Conservation (phyloP, 1,284 basidiomycete genomes). For the Leccinum angustisporum region DNA sequence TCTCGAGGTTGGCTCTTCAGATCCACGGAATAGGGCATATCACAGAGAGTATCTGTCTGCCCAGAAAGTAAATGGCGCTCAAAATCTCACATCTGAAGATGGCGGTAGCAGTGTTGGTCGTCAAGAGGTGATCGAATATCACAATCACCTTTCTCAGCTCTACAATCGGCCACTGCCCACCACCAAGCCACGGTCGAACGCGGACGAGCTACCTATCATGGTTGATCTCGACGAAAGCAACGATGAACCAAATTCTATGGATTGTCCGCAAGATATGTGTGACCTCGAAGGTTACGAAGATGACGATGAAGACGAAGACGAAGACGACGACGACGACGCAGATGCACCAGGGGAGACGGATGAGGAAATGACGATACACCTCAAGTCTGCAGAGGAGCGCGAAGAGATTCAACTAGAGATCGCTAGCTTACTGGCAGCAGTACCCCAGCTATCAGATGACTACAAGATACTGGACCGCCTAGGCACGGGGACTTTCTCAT, state of each 20-base stretch:
- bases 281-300: conserved; percentile 38
- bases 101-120: conserved; percentile 40
- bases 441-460: conserved; percentile 63
- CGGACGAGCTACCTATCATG: conserved; percentile 28
- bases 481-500: conserved; percentile 97
- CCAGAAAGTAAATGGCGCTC: conserved; percentile 25
- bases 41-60: conserved; percentile 40
- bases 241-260: conserved; percentile 44
- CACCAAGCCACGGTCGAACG: conserved; percentile 22
- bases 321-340: conserved; percentile 35
- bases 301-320: conserved; percentile 37
- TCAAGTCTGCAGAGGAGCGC: conserved; percentile 68
- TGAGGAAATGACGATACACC: conserved; percentile 56
- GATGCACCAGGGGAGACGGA: conserved; percentile 44
- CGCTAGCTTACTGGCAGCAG: conserved; percentile 53
- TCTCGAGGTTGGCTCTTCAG: conserved; percentile 67
- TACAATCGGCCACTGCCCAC: conserved; percentile 29
- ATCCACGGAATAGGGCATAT: conserved; percentile 52
- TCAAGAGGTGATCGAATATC: conserved; percentile 49
- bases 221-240: conserved; percentile 53
- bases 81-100: conserved; percentile 34
- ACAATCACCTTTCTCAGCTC: conserved; percentile 47
- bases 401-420: conserved; percentile 81
- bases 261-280: conserved; percentile 37
- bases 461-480: conserved; percentile 90